Evolutionary conservation across 176 grass and related monocot species (phyloP), one percentile per base, ranked within the genome.

Genomic region (Aegilops longissima): DNA sequence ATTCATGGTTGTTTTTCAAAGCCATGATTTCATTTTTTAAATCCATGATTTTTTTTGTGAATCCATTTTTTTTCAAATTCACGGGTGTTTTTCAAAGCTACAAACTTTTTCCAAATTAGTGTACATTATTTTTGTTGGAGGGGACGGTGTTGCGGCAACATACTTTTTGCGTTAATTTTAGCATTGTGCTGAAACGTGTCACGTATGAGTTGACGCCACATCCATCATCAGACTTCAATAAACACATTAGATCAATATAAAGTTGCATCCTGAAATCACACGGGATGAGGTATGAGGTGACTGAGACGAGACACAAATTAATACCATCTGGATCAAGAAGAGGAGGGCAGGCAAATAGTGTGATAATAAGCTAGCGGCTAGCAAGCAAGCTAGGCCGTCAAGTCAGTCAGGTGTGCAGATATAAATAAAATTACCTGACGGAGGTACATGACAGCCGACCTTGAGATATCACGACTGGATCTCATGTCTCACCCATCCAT

Each of bases 391-490:
- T 31, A 79, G 29, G 65, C 65, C 52, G 31, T 83, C 73, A 45
- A 29, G 13, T 78, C 73, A 13, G 23, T 74, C 73, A 76, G 71
- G 71, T 49, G 44, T 31, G 45, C 8, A 4, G 73, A 52, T 31
- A 76, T 31, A 31, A n/a, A 76, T 31, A 31, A n/a, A 11, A 35
- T 65, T 54, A 17, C 56, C 45, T 75, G 88, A 86, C 70, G 47
- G 1, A 38, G 78, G 70, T 36, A 81, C 65, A 84, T 12, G 23
- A 35, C 9, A 38, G 80, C 63, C 47, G 35, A 71, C 52, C 29
- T 89, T 84, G 1, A 30, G 74, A 79, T 13, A 44, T 35, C 66
- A 11, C 18, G 67, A 65, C 17, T 54, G 82, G n/a, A 76, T 6
- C 74, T 65, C 54, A 30, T 80, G 29, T 73, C 66, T 61, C 54